These are phyloP conservation scores for Penicillium olsonii DNA, from an alignment of 2,329 filamentous ascomycete genomes.

Conservation along the genomic window DNA sequence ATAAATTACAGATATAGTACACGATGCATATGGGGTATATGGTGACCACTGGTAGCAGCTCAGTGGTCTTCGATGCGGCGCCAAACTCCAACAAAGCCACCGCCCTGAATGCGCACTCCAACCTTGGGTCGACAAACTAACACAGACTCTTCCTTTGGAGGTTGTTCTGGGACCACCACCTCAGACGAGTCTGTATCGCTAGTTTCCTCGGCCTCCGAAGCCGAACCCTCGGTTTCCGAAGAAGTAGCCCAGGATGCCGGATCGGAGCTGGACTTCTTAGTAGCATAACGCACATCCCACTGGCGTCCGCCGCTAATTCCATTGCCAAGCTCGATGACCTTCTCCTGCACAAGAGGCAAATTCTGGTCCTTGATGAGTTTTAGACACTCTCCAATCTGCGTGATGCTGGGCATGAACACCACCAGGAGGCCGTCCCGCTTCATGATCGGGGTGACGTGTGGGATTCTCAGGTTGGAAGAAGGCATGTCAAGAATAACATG, in stretches of 20 bases:
- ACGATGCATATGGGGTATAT: neutral
- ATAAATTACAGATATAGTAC: slow-evolving; percentile 15
- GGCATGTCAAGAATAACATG: slow-evolving; percentile 76
- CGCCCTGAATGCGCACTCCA: slow-evolving; percentile 48
- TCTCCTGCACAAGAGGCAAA: slow-evolving; percentile 55
- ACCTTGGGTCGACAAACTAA: slow-evolving; percentile 57
- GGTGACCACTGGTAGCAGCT: slow-evolving; percentile 6
- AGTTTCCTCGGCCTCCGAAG: slow-evolving; percentile 10
- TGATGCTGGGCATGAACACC: slow-evolving; percentile 76
- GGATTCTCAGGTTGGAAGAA: slow-evolving; percentile 54
- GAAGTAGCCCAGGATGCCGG: slow-evolving; percentile 32
- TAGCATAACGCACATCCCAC: slow-evolving; percentile 49
- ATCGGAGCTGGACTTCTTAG: slow-evolving; percentile 39
- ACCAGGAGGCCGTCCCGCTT: slow-evolving; percentile 65
- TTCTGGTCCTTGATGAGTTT: slow-evolving; percentile 54
- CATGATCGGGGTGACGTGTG: slow-evolving; percentile 54
- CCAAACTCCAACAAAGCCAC: slow-evolving; percentile 56
- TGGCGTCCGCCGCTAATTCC: slow-evolving; percentile 49
- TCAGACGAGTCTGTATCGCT: slow-evolving; percentile 6
- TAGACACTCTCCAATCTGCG: slow-evolving; percentile 70
- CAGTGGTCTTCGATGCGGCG: slow-evolving; percentile 41
- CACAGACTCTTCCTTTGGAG: slow-evolving; percentile 36
- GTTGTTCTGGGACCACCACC: slow-evolving; percentile 10
- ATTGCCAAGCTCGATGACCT: slow-evolving; percentile 48
- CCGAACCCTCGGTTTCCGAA: slow-evolving; percentile 16